Base-by-base conservation (phyloP, 2,329 filamentous ascomycete genomes). In the Trichothecium roseum region DNA sequence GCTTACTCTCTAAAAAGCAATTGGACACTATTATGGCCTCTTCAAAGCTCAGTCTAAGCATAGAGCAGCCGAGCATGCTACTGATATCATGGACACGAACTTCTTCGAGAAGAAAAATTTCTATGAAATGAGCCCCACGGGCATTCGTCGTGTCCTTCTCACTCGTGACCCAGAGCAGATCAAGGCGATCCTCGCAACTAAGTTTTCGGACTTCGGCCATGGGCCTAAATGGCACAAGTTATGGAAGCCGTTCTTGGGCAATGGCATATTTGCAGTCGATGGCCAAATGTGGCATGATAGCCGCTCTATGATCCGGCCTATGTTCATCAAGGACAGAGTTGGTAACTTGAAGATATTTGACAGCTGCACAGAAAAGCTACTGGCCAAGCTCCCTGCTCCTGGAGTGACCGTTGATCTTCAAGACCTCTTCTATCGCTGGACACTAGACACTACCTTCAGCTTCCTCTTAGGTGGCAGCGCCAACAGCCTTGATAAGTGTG, bases 391-490 rank as follows among this genome's bases (percentile, higher is more conserved):
- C 4, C 47, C 48, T 4, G 29, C 15, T 2, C 34, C 45, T 18
- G 43, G 39, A 8, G 15, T 20, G 13, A 43, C 40, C 48, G 2
- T 56, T 9, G 68, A 77, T 40, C 47, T 78, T 10, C 65, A 71
- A 35, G 60, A 63, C 3, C 53, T 74, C 3, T 75, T 76, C 50
- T 74, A 73, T 47, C 57, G 60, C 36, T 55, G 75, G 18, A 74
- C 71, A 0, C 59, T 78, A 18, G 46, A 47, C 36, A 35, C 26
- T 30, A 38, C 4, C 36, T 40, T 24, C 10, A 24, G 20, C 20
- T 24, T 24, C 20, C 20, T 24, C 10, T 10, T 24, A 10, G 20
- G 20, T 10, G 20, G 20, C 6, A 24, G 20, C 20, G 20, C 20
- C 20, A 24, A 24, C 20, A 24, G 20, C 20, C 20, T 24, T 24